Conservation (phyloP, 495 filamentous ascomycete genomes). For the Penicillium soppii region DNA sequence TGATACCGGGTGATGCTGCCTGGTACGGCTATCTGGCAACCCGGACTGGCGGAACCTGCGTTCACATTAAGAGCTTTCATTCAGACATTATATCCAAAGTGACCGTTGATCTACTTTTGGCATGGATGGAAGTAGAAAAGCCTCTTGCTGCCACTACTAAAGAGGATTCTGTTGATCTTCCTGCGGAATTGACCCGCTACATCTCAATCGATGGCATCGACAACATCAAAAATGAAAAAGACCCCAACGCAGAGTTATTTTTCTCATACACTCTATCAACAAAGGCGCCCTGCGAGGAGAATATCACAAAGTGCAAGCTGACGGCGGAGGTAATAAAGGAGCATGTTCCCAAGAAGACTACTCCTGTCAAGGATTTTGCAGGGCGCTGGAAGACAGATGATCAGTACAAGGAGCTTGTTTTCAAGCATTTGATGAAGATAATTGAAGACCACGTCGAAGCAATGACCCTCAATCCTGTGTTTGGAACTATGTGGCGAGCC, state of each 20-base stretch:
- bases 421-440: constrained; percentile 33
- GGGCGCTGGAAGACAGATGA: constrained; percentile 34
- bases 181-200: constrained; percentile 14
- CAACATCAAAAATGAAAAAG: constrained; percentile 1
- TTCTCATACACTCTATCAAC: not conserved
- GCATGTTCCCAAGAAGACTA: constrained; percentile 12
- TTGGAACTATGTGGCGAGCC: constrained; percentile 45
- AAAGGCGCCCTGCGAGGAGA: not conserved
- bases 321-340: constrained; percentile 7
- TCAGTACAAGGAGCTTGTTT: constrained; percentile 30
- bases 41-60: constrained; percentile 37
- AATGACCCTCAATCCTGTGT: constrained; percentile 47
- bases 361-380: constrained; percentile 34
- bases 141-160: constrained; percentile 6
- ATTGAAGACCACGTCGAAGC: constrained; percentile 37
- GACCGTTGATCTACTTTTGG: constrained; percentile 40
- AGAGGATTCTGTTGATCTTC: not conserved
- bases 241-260: not conserved
- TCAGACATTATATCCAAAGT: constrained; percentile 36
- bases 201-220: constrained; percentile 5
- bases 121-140: constrained; percentile 49
- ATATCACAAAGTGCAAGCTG: constrained; percentile 7
- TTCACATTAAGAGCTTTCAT: constrained; percentile 17
- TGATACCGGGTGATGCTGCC: not conserved
- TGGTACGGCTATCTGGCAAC: constrained; percentile 37